Conservation (phyloP, 2,329 filamentous ascomycete genomes). For the Penicillium janthinellum region DNA sequence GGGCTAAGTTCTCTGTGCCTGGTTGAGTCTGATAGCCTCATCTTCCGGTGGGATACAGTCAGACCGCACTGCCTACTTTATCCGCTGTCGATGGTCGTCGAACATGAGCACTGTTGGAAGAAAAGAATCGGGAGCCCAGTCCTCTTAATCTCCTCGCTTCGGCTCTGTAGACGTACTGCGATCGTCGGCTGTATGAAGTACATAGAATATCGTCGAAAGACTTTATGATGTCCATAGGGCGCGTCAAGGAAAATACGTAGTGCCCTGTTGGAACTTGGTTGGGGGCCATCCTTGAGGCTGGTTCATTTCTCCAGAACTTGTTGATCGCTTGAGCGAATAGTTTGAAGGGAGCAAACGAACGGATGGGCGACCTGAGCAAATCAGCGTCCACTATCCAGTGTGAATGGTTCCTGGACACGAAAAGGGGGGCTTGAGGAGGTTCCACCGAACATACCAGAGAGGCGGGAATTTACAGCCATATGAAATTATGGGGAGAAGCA, state of each 20-base stretch:
- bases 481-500: not conserved
- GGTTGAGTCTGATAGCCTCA: not conserved
- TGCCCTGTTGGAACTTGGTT: not conserved
- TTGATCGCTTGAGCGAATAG: not conserved
- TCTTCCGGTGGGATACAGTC: not conserved
- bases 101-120: not conserved
- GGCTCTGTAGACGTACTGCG: not conserved
- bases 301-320: not conserved
- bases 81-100: not conserved
- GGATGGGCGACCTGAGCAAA: not conserved
- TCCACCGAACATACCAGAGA: constrained; percentile 9
- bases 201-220: not conserved
- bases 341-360: not conserved
- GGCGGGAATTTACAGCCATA: constrained; percentile 9
- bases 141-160: constrained; percentile 5
- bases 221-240: not conserved
- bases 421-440: constrained; percentile 1
- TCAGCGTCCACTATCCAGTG: not conserved
- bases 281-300: not conserved
- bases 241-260: not conserved
- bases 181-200: too few relatives aligned
- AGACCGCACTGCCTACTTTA: not conserved
- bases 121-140: constrained; percentile 1
- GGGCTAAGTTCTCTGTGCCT: not conserved
- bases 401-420: constrained; percentile 7